Percentiles rank a stretch among this genome's conserved stretches.
These are phyloP conservation scores for Venturiaceae sp. DNA, from an alignment of 2,329 filamentous ascomycete genomes.

Conservation along the genomic window DNA sequence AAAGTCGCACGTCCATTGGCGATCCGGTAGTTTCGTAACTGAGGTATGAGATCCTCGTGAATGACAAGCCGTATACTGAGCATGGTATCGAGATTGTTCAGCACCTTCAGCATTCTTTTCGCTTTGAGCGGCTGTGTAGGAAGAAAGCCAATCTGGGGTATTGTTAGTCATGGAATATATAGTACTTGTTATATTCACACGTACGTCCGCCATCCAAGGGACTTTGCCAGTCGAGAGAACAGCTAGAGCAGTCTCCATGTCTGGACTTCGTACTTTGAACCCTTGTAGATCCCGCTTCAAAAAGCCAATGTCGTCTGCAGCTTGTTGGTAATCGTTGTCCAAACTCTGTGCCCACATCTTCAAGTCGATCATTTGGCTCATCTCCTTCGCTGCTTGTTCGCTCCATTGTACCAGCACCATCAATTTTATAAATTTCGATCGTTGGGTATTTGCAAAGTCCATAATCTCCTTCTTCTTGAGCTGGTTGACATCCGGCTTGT, in stretches of 20 bases:
- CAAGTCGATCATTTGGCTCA: constrained; percentile 83
- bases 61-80: constrained; percentile 77
- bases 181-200: constrained; percentile 17
- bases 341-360: constrained; percentile 55
- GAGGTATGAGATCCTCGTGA: constrained; percentile 70
- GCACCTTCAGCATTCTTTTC: constrained; percentile 61
- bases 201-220: constrained; percentile 68
- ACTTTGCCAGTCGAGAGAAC: constrained; percentile 71
- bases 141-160: constrained; percentile 62
- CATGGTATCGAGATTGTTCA: constrained; percentile 74
- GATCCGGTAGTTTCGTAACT: constrained; percentile 70
- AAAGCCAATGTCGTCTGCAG: constrained; percentile 48
- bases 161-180: constrained; percentile 7
- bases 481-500: constrained; percentile 55
- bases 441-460: constrained; percentile 67
- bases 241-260: constrained; percentile 81
- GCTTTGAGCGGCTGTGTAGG: constrained; percentile 61
- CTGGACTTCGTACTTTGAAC: constrained; percentile 77
- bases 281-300: constrained; percentile 54
- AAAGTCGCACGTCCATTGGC: constrained; percentile 86
- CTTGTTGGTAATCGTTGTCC: constrained; percentile 19
- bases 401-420: constrained; percentile 89
- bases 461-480: constrained; percentile 68
- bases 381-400: constrained; percentile 57
- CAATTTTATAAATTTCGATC: constrained; percentile 86